phyloP scores from a whole-genome alignment of 2,329 filamentous ascomycete genomes.

The Aureobasidium melanogenum region DNA sequence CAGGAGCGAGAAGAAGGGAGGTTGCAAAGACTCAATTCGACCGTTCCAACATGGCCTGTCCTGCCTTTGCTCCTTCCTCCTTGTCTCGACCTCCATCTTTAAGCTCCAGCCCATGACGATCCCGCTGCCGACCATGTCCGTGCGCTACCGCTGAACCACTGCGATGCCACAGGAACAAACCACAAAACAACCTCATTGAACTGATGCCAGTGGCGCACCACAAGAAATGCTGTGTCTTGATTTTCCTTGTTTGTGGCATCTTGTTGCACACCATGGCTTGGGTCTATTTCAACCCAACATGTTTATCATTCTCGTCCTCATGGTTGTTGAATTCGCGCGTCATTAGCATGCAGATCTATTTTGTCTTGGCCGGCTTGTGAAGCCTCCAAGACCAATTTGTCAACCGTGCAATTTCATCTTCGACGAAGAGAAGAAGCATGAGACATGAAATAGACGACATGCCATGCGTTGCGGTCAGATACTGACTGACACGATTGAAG shows the following conservation, averaged over 20 bases:
- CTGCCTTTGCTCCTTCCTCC: not conserved
- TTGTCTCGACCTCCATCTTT: not conserved
- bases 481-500: too few species aligned
- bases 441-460: not conserved
- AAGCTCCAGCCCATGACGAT: constrained; percentile 6
- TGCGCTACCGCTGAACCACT: not conserved
- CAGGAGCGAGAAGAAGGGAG: not conserved
- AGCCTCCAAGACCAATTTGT: not conserved
- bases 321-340: not conserved
- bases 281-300: not conserved
- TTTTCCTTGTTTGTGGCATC: not conserved
- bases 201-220: not conserved
- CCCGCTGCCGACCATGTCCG: not conserved
- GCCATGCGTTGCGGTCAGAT: not conserved
- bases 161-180: not conserved
- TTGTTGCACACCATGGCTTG: not conserved
- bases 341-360: not conserved
- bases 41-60: not conserved
- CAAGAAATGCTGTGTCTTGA: not conserved
- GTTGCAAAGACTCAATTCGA: not conserved
- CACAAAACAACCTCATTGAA: not conserved
- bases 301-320: not conserved
- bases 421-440: not conserved
- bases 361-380: not conserved
- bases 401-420: not conserved